These are phyloP conservation scores for Kandelia obovata DNA, from an alignment of 345 rosid species.

Conservation along the genomic window DNA sequence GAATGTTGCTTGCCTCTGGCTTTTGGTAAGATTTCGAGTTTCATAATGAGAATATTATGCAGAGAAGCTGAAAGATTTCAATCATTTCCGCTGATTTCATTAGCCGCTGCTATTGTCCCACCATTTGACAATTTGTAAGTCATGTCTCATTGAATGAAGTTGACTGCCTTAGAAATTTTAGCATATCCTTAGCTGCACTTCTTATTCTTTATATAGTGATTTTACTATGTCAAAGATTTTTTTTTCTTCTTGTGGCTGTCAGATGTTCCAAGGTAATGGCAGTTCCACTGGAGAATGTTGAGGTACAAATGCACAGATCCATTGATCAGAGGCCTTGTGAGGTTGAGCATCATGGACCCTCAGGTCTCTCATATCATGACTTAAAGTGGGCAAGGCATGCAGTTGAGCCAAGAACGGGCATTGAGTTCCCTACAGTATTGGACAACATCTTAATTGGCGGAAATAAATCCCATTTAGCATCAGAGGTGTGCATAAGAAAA, in stretches of 20 bases:
- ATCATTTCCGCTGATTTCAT: slow-evolving; percentile 52
- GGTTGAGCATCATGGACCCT: slow-evolving; percentile 40
- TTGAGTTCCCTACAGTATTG: slow-evolving; percentile 68
- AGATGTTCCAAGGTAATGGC: slow-evolving; percentile 54
- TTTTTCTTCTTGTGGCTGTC: slow-evolving; percentile 14
- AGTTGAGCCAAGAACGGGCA: slow-evolving; percentile 76
- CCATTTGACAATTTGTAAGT: slow-evolving; percentile 63
- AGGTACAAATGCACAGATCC: slow-evolving; percentile 31
- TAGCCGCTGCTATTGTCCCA: slow-evolving; percentile 63
- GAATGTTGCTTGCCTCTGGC: slow-evolving; percentile 25
- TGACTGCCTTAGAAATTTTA: not conserved
- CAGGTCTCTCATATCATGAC: slow-evolving; percentile 46
- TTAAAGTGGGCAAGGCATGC: slow-evolving; percentile 47
- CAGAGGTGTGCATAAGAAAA: slow-evolving; percentile 51
- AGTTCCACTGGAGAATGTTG: slow-evolving; percentile 38
- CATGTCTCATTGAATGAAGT: slow-evolving; percentile 7
- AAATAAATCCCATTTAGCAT: slow-evolving; percentile 37
- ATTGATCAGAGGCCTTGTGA: slow-evolving; percentile 54
- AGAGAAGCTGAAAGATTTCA: slow-evolving; percentile 61
- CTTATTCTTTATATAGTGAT: not conserved
- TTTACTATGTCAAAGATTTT: not conserved
- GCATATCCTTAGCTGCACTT: not conserved
- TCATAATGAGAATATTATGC: slow-evolving; percentile 39
- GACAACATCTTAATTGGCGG: slow-evolving; percentile 33
- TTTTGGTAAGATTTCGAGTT: slow-evolving; percentile 46